Base-by-base conservation (phyloP, 768 basidiomycete species). In the Tephrocybe sp. region DNA sequence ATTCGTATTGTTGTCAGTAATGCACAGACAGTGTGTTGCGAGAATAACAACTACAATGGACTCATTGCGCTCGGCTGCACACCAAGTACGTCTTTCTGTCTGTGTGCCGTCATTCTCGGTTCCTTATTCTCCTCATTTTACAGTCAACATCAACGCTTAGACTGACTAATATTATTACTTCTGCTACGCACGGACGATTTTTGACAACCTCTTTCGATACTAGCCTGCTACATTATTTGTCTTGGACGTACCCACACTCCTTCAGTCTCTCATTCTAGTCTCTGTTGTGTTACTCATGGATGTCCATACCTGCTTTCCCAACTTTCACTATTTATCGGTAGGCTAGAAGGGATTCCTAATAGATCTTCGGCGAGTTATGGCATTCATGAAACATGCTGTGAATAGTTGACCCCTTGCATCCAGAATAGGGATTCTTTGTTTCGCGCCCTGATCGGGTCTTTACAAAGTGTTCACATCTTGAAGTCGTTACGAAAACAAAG, bases 1-100 rank as follows among this genome's bases (percentile, higher is more conserved):
- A 39, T 35, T 26, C 2, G 26, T 49, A n/a, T 30, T 3, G 23
- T 32, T 16, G 17, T 13, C 44, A 78, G 76, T 66, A 35, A 53
- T 4, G 42, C 54, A 12, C 72, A 78, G 55, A 63, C 74, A 10
- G 72, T 79, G 38, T 81, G 78, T 62, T 81, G 79, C 60, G 53
- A 64, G 22, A 67, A 71, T 51, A 75, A 78, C 53, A 53, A 57
- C 39, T 77, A 70, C 62, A 70, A 72, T 30, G 76, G 78, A 39
- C 57, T 76, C 31, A 65, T 78, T 46, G 68, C 64, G 7, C 55
- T 75, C 48, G 75, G 73, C 5, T 78, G 77, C 64, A 53, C 64
- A 12, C 72, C 72, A 1, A 68, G 76, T 77, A 60, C 58, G 75
- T 65, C 17, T 22, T 8, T 22, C n/a, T 1, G 6, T n/a, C 10